Percentiles rank a stretch among this genome's conserved stretches.
phyloP scores from a whole-genome alignment of 768 basidiomycete genomes.

The Exsudoporus frostii region DNA sequence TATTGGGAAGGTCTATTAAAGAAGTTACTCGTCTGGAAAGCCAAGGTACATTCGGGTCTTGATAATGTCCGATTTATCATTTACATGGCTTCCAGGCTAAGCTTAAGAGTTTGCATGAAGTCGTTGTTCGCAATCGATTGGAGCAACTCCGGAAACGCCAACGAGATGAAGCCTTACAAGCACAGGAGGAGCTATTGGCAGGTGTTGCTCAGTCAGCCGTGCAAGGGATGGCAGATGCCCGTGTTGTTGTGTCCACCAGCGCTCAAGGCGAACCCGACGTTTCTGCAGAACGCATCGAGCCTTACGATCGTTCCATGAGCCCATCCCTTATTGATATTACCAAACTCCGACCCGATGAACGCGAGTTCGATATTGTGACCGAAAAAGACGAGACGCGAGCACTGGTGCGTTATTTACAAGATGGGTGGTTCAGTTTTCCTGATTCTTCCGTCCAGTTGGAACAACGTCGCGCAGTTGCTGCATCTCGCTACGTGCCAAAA shows the following conservation, averaged over 20 bases:
- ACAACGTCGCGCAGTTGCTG: constrained; percentile 77
- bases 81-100: constrained; percentile 61
- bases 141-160: constrained; percentile 96
- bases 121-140: constrained; percentile 92
- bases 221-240: constrained; percentile 38
- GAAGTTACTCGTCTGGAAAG: constrained; percentile 94
- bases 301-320: constrained; percentile 84
- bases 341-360: constrained; percentile 70
- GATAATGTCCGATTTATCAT: neutral
- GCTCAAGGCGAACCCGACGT: constrained; percentile 35
- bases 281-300: constrained; percentile 64
- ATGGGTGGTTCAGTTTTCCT: neutral
- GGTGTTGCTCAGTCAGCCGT: constrained; percentile 66
- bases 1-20: constrained; percentile 96
- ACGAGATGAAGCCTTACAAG: constrained; percentile 91
- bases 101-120: constrained; percentile 88
- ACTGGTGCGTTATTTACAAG: constrained; percentile 47
- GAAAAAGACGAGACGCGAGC: constrained; percentile 59
- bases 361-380: constrained; percentile 74
- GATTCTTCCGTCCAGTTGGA: constrained; percentile 45
- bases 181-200: constrained; percentile 85
- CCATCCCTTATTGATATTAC: constrained; percentile 72
- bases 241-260: constrained; percentile 33
- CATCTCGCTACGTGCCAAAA: constrained; percentile 86
- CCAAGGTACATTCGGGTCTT: constrained; percentile 58